Base-by-base conservation (phyloP, 1,284 basidiomycete species). In the Boletus albobrunnescens region DNA sequence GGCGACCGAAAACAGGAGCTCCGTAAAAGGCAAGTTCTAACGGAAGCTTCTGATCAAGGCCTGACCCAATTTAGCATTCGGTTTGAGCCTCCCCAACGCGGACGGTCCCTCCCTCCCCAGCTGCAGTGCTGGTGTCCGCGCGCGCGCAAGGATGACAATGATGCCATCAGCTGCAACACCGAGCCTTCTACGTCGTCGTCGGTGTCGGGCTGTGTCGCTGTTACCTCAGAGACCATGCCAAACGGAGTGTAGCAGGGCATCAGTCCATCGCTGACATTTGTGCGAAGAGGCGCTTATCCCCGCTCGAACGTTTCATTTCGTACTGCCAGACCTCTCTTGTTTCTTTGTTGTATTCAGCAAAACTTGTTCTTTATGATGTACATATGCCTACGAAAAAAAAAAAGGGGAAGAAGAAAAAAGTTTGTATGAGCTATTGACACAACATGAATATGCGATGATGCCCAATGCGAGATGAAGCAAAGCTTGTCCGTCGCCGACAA, bases 391-490 rank as follows among this genome's bases (percentile, higher is more conserved):
- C 56, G 51, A 46, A 56, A 50, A 50, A 36, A 36, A 22, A 50
- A 50, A 36, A 22, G 14, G 50, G 45, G 54, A 50, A 50, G 19
- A 36, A 22, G 20, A 31, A 31, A 54, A 47, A 45, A 36, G 39
- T 49, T 58, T 59, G 64, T 68, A 67, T 64, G 60, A 51, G 52
- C 56, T 68, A 65, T 64, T 63, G 67, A 67, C 54, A 67, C 66
- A 64, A 64, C 63, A 68, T 68, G 63, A 64, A 42, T 50, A 33
- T 33, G 60, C 52, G 51, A 47, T 36, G 27, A 62, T 49, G 61
- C 52, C 52, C 56, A 51, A 54, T 65, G 65, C 35, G 51, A 66
- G 32, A 68, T 65, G 65, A 66, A 67, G 62, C 65, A 68, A 33
- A 31, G 16, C 10, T 30, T 22, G 44, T 48, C 64, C 51, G 28